A percentile compares a stretch with the other conserved stretches of the same genome.
Evolutionary conservation across 2,329 filamentous ascomycete species (phyloP).

Genomic region (Penicillium italicum): DNA sequence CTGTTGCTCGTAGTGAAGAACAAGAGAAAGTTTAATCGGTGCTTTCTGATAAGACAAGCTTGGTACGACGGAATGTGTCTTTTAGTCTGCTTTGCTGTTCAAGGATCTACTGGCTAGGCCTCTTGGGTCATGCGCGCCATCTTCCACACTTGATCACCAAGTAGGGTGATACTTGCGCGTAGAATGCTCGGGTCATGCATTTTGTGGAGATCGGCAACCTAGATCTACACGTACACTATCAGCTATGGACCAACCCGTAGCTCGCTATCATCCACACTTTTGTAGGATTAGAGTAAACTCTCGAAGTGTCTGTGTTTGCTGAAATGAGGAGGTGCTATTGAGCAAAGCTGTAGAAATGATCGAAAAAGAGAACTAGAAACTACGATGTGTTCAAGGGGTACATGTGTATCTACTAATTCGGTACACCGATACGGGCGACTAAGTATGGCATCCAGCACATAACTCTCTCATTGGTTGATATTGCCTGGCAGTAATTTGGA

Average conservation of each 20-base stretch:
- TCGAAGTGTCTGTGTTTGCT: not conserved
- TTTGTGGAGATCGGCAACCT: not conserved
- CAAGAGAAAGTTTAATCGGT: not conserved
- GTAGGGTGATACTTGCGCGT: not conserved
- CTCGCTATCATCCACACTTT: not conserved
- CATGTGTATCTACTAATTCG: no score
- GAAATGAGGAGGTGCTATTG: not conserved
- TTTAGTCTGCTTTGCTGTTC: not conserved
- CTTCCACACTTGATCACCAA: not conserved
- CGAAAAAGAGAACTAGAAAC: not conserved
- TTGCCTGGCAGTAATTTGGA: no score
- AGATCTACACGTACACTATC: no score
- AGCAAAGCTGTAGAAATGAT: not conserved
- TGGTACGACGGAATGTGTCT: slow-evolving; percentile 1
- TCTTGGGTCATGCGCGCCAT: slow-evolving; percentile 5
- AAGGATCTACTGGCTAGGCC: not conserved
- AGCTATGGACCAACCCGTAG: not conserved
- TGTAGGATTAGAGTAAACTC: not conserved
- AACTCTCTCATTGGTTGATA: no score
- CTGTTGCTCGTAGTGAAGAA: not conserved
- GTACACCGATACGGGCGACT: no score
- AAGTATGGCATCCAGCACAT: no score
- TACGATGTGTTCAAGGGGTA: not conserved
- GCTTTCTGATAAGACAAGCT: not conserved
- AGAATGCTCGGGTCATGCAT: not conserved